Percentiles rank a stretch among this genome's conserved stretches.
phyloP scores from a whole-genome alignment of 495 filamentous ascomycete species.

The Talaromyces nanjingensis region DNA sequence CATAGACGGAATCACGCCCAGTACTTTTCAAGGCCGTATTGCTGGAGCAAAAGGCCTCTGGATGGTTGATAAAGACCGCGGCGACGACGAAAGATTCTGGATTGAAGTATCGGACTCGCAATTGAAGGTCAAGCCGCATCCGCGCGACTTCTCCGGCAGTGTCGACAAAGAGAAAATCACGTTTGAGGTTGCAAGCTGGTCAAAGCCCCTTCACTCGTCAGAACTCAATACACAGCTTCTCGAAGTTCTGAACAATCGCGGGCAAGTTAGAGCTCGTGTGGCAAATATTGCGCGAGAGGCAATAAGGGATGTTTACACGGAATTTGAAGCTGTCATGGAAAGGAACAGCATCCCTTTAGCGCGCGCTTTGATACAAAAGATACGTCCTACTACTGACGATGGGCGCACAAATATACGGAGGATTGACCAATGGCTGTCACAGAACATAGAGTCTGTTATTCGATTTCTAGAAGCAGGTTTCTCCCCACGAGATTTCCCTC shows the following conservation, averaged over 20 bases:
- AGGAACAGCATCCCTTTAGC: constrained; percentile 28
- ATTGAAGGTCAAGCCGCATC: constrained; percentile 65
- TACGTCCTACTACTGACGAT: constrained; percentile 23
- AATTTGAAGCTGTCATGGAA: constrained; percentile 53
- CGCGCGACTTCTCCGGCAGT: constrained; percentile 32
- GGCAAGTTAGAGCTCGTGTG: constrained; percentile 50
- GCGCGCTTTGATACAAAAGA: constrained; percentile 31
- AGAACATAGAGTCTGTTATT: constrained; percentile 29
- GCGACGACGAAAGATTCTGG: constrained; percentile 44
- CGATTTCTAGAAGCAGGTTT: constrained; percentile 55
- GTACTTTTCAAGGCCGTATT: constrained; percentile 74
- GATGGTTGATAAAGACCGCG: constrained; percentile 55
- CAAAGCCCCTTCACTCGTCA: constrained; percentile 54
- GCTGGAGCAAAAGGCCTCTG: constrained; percentile 85
- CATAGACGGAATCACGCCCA: constrained; percentile 53
- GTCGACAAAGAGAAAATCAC: constrained; percentile 50
- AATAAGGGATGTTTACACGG: constrained; percentile 38
- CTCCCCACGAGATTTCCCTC: constrained; percentile 47
- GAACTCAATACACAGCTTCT: constrained; percentile 74
- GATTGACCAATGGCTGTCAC: constrained; percentile 29
- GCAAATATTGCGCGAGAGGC: constrained; percentile 50
- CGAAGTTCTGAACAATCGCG: constrained; percentile 64
- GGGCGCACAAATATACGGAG: constrained; percentile 18
- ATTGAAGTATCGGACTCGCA: constrained; percentile 78
- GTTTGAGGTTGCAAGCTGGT: constrained; percentile 64